A percentile compares a stretch with the other conserved stretches of the same genome.
Conservation (phyloP, 257 asterid species). For the Ilex asprella region DNA sequence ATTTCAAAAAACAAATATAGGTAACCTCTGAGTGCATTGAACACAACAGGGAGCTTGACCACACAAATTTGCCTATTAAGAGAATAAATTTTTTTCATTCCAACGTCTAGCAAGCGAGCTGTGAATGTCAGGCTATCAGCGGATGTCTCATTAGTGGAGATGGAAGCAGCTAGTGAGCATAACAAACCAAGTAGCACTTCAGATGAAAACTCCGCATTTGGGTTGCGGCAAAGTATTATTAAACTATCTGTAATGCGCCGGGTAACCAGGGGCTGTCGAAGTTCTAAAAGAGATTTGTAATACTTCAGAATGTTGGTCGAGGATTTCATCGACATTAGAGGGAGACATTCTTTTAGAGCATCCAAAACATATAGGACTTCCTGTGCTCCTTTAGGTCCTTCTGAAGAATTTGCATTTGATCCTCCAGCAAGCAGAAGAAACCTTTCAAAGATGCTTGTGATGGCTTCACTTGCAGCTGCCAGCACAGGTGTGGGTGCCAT, state of each 20-base stretch:
- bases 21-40: slow-evolving; percentile 68
- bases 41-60: slow-evolving; percentile 71
- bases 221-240: slow-evolving; percentile 56
- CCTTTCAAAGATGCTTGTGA: slow-evolving; percentile 61
- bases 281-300: slow-evolving; percentile 69
- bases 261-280: slow-evolving; percentile 61
- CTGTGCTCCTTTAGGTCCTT: slow-evolving; percentile 71
- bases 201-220: slow-evolving; percentile 54
- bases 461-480: slow-evolving; percentile 73
- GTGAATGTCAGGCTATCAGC: slow-evolving; percentile 78
- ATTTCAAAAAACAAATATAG: slow-evolving; percentile 2
- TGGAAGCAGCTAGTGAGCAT: slow-evolving; percentile 58
- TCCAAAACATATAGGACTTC: slow-evolving; percentile 76
- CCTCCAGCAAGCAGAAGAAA: slow-evolving; percentile 85
- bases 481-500: slow-evolving; percentile 29
- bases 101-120: slow-evolving; percentile 77
- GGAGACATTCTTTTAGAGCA: slow-evolving; percentile 68
- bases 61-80: slow-evolving; percentile 67
- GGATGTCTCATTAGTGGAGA: slow-evolving; percentile 53
- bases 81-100: slow-evolving; percentile 65
- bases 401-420: slow-evolving; percentile 47
- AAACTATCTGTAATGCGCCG: slow-evolving; percentile 65
- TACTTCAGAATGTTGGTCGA: slow-evolving; percentile 51
- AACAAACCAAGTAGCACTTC: slow-evolving; percentile 66
- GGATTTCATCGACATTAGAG: slow-evolving; percentile 62